Percentiles rank a stretch among this genome's conserved stretches.
These are phyloP conservation scores for Ceratocystis cacaofunesta DNA, from an alignment of 2,329 filamentous ascomycete species.

Conservation along the genomic window DNA sequence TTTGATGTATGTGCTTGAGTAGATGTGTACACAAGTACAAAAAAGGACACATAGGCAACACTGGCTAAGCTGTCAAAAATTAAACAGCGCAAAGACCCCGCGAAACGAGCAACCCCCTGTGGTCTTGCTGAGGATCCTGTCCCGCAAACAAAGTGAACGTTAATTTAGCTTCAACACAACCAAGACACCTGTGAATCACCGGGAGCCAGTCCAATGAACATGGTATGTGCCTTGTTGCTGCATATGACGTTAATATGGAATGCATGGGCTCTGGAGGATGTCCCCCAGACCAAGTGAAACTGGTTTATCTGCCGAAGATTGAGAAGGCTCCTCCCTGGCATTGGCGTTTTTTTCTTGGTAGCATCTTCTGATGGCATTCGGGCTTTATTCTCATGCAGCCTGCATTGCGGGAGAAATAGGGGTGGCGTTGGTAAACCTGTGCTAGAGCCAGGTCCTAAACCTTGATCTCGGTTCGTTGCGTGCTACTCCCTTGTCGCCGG, in stretches of 20 bases:
- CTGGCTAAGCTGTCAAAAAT: background rate
- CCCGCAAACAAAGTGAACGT: background rate
- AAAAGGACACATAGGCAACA: background rate
- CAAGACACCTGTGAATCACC: constrained; percentile 2
- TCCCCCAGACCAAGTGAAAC: background rate
- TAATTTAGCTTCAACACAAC: constrained; percentile 1
- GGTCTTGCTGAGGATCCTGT: background rate
- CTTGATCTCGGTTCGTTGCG: too few relatives aligned
- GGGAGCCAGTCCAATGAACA: background rate
- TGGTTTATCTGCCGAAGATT: background rate
- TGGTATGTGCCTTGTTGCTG: background rate
- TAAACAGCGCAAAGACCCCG: background rate
- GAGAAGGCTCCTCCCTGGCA: background rate
- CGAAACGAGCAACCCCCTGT: background rate
- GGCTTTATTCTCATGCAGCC: too few relatives aligned
- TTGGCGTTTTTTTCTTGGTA: background rate
- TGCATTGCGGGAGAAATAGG: too few relatives aligned
- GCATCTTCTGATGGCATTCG: background rate
- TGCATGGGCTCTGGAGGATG: background rate
- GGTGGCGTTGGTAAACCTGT: too few relatives aligned
- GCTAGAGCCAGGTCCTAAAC: too few relatives aligned
- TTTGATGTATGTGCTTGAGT: background rate
- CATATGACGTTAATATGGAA: background rate
- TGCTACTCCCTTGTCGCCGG: too few relatives aligned
- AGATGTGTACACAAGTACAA: background rate